phyloP scores from a whole-genome alignment of 2,329 filamentous ascomycete genomes.

The Bimuria novae-zelandiae region DNA sequence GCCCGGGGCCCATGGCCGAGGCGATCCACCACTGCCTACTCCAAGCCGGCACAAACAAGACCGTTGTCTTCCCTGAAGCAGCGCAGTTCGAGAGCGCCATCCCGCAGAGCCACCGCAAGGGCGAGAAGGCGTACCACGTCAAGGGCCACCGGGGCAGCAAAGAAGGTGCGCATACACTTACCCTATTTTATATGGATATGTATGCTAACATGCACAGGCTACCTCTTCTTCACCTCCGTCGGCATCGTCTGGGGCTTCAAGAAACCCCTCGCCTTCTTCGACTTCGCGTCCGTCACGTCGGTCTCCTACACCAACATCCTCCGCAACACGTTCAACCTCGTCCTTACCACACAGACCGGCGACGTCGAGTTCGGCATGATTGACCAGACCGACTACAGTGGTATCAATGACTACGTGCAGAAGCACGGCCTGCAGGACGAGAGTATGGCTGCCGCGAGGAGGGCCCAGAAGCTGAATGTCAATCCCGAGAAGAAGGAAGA shows the following conservation, averaged over 20 bases:
- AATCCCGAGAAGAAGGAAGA: constrained; percentile 43
- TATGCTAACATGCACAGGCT: constrained; percentile 52
- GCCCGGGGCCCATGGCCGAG: constrained; percentile 52
- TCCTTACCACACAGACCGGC: constrained; percentile 57
- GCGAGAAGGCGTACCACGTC: constrained; percentile 66
- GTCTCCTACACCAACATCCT: constrained; percentile 68
- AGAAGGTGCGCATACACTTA: constrained; percentile 54
- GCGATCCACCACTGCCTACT: constrained; percentile 43
- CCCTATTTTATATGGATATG: neutral
- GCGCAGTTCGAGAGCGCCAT: constrained; percentile 64
- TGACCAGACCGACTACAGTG: constrained; percentile 65
- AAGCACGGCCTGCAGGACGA: constrained; percentile 65
- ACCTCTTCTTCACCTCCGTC: constrained; percentile 64
- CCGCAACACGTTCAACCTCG: constrained; percentile 69
- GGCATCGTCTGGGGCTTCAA: constrained; percentile 69
- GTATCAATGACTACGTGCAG: constrained; percentile 67
- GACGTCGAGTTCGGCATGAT: constrained; percentile 70
- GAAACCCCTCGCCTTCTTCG: constrained; percentile 66
- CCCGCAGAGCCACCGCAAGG: constrained; percentile 64
- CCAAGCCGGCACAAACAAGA: constrained; percentile 54
- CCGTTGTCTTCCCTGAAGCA: constrained; percentile 58
- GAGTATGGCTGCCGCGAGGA: constrained; percentile 63
- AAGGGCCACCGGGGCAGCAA: constrained; percentile 68
- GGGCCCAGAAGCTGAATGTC: constrained; percentile 64
- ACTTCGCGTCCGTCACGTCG: constrained; percentile 62